Percentiles rank a stretch among this genome's conserved stretches.
phyloP scores from a whole-genome alignment of 805 yeast genomes.

The Suhomyces sp. region DNA sequence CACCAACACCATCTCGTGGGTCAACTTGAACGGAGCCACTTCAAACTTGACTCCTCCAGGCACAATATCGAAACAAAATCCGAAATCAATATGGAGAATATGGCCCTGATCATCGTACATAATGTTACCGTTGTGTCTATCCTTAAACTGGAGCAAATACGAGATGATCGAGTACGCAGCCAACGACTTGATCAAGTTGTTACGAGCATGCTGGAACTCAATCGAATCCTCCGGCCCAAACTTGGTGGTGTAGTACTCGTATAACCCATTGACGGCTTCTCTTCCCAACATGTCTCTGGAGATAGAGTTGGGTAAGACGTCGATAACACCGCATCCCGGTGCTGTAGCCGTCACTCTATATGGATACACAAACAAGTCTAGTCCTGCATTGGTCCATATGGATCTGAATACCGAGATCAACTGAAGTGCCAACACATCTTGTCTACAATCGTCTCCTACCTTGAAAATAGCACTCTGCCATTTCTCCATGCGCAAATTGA shows the following conservation, averaged over 20 bases:
- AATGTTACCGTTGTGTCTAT: slow-evolving; percentile 97
- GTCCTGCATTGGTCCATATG: slow-evolving; percentile 83
- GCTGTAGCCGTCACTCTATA: slow-evolving; percentile 97
- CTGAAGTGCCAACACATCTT: slow-evolving; percentile 92
- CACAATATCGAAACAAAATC: slow-evolving; percentile 96
- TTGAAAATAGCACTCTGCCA: slow-evolving; percentile 97
- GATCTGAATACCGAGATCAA: slow-evolving; percentile 87
- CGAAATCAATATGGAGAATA: slow-evolving; percentile 93
- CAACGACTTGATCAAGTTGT: slow-evolving; percentile 86
- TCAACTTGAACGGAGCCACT: slow-evolving; percentile 95
- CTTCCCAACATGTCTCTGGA: slow-evolving; percentile 98
- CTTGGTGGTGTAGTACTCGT: slow-evolving; percentile 86
- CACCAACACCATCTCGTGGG: slow-evolving; percentile 93
- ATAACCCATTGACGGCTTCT: slow-evolving; percentile 96
- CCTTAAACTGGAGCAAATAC: slow-evolving; percentile 88
- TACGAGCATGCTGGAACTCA: slow-evolving; percentile 87
- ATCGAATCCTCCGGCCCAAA: slow-evolving; percentile 93
- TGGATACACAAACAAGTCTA: slow-evolving; percentile 90
- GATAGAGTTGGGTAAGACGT: slow-evolving; percentile 90
- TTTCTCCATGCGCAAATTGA: slow-evolving; percentile 49
- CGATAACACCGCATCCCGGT: slow-evolving; percentile 99
- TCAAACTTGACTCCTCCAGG: slow-evolving; percentile 99
- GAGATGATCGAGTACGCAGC: slow-evolving; percentile 95
- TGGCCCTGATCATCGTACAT: slow-evolving; percentile 96
- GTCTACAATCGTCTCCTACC: slow-evolving; percentile 99